Conservation (phyloP, 495 filamentous ascomycete genomes). For the Astrothelium macrocarpum region DNA sequence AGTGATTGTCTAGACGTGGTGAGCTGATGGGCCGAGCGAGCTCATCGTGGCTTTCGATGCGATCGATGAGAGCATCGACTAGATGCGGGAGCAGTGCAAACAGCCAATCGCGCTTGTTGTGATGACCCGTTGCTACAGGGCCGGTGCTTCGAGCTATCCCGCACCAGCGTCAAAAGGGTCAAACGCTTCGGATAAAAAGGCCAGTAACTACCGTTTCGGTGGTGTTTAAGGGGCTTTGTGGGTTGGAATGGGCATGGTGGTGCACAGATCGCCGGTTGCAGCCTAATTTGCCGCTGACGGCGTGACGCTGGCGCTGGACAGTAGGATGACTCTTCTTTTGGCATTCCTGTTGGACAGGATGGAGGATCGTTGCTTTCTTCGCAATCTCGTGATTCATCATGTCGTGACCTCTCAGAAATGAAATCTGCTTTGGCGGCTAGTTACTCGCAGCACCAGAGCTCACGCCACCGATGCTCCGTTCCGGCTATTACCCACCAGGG, state of each 20-base stretch:
- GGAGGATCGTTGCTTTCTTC: neutral
- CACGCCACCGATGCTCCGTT: neutral
- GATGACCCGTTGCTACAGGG: neutral
- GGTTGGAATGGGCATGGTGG: neutral
- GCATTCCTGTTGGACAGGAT: constrained; percentile 2
- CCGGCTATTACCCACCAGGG: neutral
- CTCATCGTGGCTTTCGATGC: neutral
- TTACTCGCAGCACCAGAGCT: neutral
- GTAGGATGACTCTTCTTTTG: neutral
- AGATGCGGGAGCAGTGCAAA: neutral
- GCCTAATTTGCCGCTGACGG: constrained; percentile 7
- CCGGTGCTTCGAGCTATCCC: neutral
- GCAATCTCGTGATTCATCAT: neutral
- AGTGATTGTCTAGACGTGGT: neutral
- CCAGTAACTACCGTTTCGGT: neutral
- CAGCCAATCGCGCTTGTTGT: neutral
- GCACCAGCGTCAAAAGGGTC: neutral
- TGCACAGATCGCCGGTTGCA: constrained; percentile 6
- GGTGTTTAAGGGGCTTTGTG: constrained; percentile 2
- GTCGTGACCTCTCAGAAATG: neutral
- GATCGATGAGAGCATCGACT: neutral
- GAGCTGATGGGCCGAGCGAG: neutral
- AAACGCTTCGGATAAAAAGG: neutral
- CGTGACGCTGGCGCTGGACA: neutral
- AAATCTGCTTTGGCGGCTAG: neutral